A percentile compares a stretch with the other conserved stretches of the same genome.
Evolutionary conservation across 2,329 filamentous ascomycete species (phyloP).

Genomic region (Xenoacremonium recifei): DNA sequence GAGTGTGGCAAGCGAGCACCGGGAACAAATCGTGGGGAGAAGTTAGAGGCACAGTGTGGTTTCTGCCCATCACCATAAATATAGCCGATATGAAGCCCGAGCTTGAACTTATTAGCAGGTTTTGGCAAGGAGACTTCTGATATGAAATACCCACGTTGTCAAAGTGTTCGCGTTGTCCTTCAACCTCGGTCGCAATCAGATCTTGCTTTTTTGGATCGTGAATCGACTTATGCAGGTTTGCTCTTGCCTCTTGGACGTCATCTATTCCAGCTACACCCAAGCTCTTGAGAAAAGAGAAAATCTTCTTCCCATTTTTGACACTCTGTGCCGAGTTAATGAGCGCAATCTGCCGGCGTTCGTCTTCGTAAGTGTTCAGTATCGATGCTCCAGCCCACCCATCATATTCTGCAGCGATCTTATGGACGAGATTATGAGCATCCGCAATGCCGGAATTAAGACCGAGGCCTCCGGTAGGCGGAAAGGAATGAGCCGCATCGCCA

Average conservation of each 20-base stretch:
- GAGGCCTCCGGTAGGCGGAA: conserved; percentile 32
- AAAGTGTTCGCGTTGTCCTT: conserved; percentile 40
- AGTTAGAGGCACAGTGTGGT: conserved; percentile 36
- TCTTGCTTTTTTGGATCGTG: conserved; percentile 27
- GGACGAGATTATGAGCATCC: conserved; percentile 32
- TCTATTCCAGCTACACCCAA: conserved; percentile 33
- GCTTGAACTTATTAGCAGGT: conserved; percentile 8
- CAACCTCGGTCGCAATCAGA: conserved; percentile 31
- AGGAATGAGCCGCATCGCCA: conserved; percentile 32
- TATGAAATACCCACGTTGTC: conserved; percentile 28
- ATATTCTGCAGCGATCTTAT: conserved; percentile 37
- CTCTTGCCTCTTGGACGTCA: conserved; percentile 22
- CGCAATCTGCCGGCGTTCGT: conserved; percentile 37
- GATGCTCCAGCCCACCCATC: conserved; percentile 25
- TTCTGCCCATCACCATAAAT: conserved; percentile 34
- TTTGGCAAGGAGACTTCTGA: background rate
- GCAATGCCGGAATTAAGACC: conserved; percentile 32
- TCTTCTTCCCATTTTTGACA: conserved; percentile 42
- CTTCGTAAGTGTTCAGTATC: conserved; percentile 36
- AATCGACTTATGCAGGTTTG: conserved; percentile 8
- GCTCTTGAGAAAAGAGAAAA: conserved; percentile 39
- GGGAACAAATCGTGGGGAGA: conserved; percentile 31
- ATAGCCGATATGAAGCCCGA: conserved; percentile 43
- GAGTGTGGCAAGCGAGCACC: conserved; percentile 41
- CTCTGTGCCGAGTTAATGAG: conserved; percentile 39